phyloP scores from a whole-genome alignment of 495 filamentous ascomycete genomes.

The Penicillium maclennaniae region DNA sequence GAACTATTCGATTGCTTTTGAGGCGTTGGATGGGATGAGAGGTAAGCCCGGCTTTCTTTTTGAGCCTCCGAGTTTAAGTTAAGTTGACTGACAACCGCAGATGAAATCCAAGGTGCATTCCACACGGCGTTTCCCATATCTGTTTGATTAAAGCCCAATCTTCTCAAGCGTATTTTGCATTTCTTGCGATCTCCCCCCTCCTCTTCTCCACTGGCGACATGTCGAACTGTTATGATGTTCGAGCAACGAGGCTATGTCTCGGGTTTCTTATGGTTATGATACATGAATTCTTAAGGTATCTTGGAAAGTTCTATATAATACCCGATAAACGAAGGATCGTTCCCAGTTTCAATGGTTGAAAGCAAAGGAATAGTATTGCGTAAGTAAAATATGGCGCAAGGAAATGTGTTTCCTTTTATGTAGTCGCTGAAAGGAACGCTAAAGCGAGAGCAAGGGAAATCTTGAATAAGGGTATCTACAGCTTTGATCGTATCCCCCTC shows the following conservation, averaged over 20 bases:
- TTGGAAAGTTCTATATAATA: conserved; percentile 3
- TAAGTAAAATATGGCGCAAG: conserved; percentile 4
- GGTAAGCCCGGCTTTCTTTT: conserved; percentile 34
- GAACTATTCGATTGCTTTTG: conserved; percentile 57
- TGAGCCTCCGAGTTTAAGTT: not conserved
- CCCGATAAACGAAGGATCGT: not conserved
- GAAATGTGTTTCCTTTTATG: conserved; percentile 7
- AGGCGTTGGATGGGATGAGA: conserved; percentile 61
- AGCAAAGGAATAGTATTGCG: not conserved
- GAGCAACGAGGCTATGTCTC: not conserved
- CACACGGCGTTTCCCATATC: conserved; percentile 40
- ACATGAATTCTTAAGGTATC: conserved; percentile 3
- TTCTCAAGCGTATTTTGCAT: conserved; percentile 4
- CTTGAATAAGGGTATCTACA: conserved; percentile 39
- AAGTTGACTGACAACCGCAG: conserved; percentile 20
- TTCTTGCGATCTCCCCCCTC: conserved; percentile 1
- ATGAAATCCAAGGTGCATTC: conserved; percentile 47
- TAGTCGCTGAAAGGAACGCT: conserved; percentile 12
- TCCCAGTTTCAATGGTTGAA: not conserved
- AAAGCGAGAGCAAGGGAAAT: not conserved
- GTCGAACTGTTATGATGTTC: too few relatives aligned
- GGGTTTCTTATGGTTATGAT: not conserved
- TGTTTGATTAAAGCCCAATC: conserved; percentile 13
- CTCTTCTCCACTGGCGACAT: not conserved
- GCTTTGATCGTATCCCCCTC: conserved; percentile 87